Base-by-base conservation (phyloP, 176 grass and related monocot genomes). In the Raddia guianensis region DNA sequence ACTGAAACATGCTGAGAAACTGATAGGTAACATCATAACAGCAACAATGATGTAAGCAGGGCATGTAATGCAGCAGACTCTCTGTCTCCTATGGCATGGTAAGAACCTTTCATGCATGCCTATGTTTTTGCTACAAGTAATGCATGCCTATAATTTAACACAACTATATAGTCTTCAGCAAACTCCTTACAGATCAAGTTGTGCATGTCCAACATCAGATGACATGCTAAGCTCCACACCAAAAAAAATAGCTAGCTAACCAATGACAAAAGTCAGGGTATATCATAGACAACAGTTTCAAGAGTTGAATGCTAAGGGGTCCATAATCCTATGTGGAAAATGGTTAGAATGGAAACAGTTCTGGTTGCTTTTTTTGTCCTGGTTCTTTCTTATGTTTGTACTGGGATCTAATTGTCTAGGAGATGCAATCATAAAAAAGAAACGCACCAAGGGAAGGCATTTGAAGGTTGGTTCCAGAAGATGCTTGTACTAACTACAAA, bases 401-500 rank as follows among this genome's bases (percentile, higher is more conserved):
- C 8, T 12, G 12, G 15, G 27, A 80, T 73, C 37, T 40, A 40
- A 40, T 40, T 40, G 4, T 40, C 37, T 78, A 66, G 16, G 42
- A 59, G 44, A 66, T 27, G 60, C 51, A 60, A 27, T 55, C 49
- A 19, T 15, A 75, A 67, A 42, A 66, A 20, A 83, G 40, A 83
- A 56, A 59, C 21, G 2, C 63, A 68, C 62, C 72, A 77, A 47
- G 12, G 50, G 19, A 59, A 79, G 68, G 59, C 34, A 66, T 76
- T 3, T 10, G 10, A 76, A 54, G 46, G 37, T 78, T 78, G 55
- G 46, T 78, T 78, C 66, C 61, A 74, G 70, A 67, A 48, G 50
- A 81, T 68, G 45, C 14, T 45, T 81, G 12, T 14, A 73, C 61
- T 65, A 56, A 75, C 51, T 68, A 76, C 51, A 59, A 74, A 82